These are phyloP conservation scores for Trichosanthes truncata DNA, from an alignment of 306 rosid genomes.

Conservation along the genomic window DNA sequence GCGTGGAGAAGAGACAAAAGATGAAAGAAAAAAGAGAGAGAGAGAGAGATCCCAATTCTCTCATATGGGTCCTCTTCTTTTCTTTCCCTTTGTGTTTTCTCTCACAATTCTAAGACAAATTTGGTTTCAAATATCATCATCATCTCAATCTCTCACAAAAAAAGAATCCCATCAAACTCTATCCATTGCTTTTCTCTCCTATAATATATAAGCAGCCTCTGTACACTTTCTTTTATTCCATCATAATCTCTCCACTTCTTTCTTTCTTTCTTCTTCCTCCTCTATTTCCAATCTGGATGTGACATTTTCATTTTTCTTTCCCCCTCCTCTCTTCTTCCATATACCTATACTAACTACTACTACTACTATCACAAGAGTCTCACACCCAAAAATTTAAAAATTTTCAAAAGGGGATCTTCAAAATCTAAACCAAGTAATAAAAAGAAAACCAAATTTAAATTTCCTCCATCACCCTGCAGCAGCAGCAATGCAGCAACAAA, in stretches of 20 bases:
- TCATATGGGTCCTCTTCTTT: neutral
- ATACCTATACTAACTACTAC: neutral
- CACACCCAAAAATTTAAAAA: neutral
- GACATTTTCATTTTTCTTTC: neutral
- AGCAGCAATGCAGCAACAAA: neutral
- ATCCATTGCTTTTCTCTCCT: neutral
- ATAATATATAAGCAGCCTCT: neutral
- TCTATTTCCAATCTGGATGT: neutral
- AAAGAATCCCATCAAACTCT: slow-evolving; percentile 3
- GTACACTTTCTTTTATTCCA: slow-evolving; percentile 9
- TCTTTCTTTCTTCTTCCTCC: neutral
- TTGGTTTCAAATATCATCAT: neutral
- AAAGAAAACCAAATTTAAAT: neutral
- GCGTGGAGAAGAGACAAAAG: neutral
- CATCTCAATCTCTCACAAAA: neutral
- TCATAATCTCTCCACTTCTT: neutral
- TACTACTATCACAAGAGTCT: neutral
- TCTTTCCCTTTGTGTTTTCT: neutral
- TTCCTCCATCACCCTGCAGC: neutral
- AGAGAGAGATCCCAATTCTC: neutral
- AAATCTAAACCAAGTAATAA: neutral
- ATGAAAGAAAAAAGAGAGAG: neutral
- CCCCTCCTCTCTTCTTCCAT: neutral
- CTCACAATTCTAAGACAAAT: slow-evolving; percentile 1
- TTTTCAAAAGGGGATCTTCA: neutral